Base-by-base conservation (phyloP, 1,284 basidiomycete species). In the Melampsora occidentalis region DNA sequence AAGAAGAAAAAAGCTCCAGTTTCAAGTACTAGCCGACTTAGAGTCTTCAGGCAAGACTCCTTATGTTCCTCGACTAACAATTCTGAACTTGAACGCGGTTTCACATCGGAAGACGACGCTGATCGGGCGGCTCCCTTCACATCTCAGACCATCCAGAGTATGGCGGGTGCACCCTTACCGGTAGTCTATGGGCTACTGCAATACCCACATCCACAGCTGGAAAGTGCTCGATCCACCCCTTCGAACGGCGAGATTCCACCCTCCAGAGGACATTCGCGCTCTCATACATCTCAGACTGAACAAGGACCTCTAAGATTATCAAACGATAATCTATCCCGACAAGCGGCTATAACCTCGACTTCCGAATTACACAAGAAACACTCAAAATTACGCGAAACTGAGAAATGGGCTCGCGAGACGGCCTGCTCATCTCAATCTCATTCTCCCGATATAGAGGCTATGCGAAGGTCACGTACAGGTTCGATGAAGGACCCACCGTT, bases 381-480 rank as follows among this genome's bases (percentile, higher is more conserved):
- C 6, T 35, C 42, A 10, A 73, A 73, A 35, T 57, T 73, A 63
- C 48, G 42, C 9, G 48, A 73, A 25, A 73, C 71, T 33, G 71
- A 73, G 31, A 22, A 49, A 22, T 73, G 71, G 71, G 71, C 71
- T 22, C 25, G 71, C 3, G 51, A 73, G 31, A 65, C 62, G 14
- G 61, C 70, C 9, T 28, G 53, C 46, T 51, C 22, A 25, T 69
- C 68, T 57, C 28, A 16, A 20, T 48, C 48, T n/a, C 46, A 31
- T 28, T 53, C 68, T 33, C 68, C 68, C 14, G 42, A 48, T 42
- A 20, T 22, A 14, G 62, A 64, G n/a, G 14, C 35, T 25, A 31
- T 20, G n/a, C n/a, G n/a, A 64, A 31, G 9, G 12, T 42, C 31
- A 12, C 9, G 31, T 12, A 1, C 16, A 33, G 33, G 31, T 35